phyloP scores from a whole-genome alignment of 2,329 filamentous ascomycete species.

The Hortaea sp. region DNA sequence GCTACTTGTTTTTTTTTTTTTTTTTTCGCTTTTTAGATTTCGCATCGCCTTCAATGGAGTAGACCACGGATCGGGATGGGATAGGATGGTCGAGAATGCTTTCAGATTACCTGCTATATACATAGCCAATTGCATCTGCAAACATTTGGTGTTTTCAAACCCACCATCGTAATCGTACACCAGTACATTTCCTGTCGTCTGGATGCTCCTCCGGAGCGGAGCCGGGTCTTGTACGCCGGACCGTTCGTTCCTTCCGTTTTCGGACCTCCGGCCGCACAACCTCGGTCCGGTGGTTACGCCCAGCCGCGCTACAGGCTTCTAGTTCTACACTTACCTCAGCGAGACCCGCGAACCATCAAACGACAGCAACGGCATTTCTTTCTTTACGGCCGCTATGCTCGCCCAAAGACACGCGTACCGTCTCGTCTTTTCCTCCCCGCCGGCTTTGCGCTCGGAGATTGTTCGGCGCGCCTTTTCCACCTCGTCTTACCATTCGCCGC shows the following conservation, averaged over 20 bases:
- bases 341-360: no score
- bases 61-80: no score
- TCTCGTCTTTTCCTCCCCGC: constrained; percentile 2
- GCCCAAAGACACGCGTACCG: background rate
- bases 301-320: background rate
- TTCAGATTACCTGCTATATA: no score
- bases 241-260: background rate
- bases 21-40: background rate
- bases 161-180: no score
- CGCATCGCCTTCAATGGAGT: background rate
- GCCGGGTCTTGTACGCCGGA: no score
- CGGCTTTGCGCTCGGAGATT: constrained; percentile 6
- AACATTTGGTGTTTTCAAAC: no score
- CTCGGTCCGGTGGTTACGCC: background rate
- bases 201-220: no score
- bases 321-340: no score
- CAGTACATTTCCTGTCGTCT: no score
- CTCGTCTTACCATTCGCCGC: no score
- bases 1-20: background rate
- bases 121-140: no score
- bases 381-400: background rate
- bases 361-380: background rate
- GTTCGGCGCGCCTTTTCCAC: constrained; percentile 5
- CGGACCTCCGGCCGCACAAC: background rate
- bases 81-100: no score